These are phyloP conservation scores for Solanum sparsipilum DNA, from an alignment of 257 asterid species.

Conservation along the genomic window DNA sequence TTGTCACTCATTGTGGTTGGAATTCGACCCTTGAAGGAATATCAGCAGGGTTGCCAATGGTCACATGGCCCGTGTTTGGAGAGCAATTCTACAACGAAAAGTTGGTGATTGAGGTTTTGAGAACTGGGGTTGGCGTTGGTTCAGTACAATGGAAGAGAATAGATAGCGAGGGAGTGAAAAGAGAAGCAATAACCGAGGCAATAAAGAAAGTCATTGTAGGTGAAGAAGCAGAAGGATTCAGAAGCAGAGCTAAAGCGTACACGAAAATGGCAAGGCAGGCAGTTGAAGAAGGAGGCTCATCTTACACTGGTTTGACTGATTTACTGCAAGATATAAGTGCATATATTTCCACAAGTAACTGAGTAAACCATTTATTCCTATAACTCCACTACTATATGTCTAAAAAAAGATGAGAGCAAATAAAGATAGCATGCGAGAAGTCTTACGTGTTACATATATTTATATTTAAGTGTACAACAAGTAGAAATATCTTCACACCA, in stretches of 20 bases:
- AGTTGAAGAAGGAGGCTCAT: slow-evolving; percentile 14
- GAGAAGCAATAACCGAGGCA: slow-evolving; percentile 12
- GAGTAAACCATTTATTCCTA: not conserved
- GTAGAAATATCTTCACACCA: not conserved
- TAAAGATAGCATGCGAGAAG: not conserved
- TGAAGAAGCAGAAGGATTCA: slow-evolving; percentile 22
- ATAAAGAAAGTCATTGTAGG: not conserved
- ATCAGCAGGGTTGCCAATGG: slow-evolving; percentile 9
- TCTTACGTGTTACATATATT: not conserved
- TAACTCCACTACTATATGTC: not conserved
- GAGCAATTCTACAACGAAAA: slow-evolving; percentile 11
- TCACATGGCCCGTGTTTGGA: slow-evolving; percentile 6
- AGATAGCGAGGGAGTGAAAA: slow-evolving; percentile 1
- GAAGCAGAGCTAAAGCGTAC: slow-evolving; percentile 15
- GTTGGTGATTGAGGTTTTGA: slow-evolving; percentile 2
- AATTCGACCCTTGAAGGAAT: slow-evolving; percentile 10
- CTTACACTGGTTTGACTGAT: not conserved
- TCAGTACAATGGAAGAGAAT: not conserved
- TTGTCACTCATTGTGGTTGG: slow-evolving; percentile 16
- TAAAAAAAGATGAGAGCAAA: not conserved
- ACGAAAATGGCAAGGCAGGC: slow-evolving; percentile 29
- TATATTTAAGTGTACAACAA: not conserved
- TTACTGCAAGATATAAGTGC: not conserved
- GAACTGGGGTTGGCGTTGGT: slow-evolving; percentile 2
- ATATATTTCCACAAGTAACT: not conserved